Conservation (phyloP, 495 filamentous ascomycete genomes). For the Penicillium salamii region DNA sequence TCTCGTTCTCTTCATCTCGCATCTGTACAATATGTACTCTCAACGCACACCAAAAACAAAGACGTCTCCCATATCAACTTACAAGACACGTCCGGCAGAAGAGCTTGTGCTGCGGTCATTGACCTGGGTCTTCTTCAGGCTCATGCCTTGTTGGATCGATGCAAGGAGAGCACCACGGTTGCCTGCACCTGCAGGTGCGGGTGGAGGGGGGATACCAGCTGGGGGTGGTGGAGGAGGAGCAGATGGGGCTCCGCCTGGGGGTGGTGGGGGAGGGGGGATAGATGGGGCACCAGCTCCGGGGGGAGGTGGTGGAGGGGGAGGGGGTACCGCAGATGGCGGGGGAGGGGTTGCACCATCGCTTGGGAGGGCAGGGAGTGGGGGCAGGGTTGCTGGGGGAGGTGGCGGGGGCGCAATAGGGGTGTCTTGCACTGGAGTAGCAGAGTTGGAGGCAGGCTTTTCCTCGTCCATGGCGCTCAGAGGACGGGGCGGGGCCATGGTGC, state of each 20-base stretch:
- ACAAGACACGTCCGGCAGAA: constrained; percentile 70
- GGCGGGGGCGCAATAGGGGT: constrained; percentile 29
- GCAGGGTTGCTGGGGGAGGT: constrained; percentile 26
- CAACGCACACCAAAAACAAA: neutral
- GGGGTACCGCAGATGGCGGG: constrained; percentile 28
- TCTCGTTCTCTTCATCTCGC: constrained; percentile 1
- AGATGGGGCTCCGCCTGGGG: constrained; percentile 27
- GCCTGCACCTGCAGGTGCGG: constrained; percentile 39
- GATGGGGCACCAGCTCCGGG: constrained; percentile 22
- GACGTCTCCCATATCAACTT: neutral
- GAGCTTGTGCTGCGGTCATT: constrained; percentile 74
- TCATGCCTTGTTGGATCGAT: constrained; percentile 75
- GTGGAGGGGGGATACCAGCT: constrained; percentile 27
- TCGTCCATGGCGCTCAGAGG: constrained; percentile 76
- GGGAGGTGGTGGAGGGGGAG: constrained; percentile 37
- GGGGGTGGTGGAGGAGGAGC: constrained; percentile 40
- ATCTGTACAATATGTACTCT: constrained; percentile 23
- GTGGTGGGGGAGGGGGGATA: constrained; percentile 29
- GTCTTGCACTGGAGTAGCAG: constrained; percentile 38
- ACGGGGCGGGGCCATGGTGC: constrained; percentile 93
- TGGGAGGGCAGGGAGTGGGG: constrained; percentile 34
- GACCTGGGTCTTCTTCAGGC: constrained; percentile 78
- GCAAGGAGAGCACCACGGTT: constrained; percentile 65
- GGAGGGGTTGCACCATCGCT: constrained; percentile 31
- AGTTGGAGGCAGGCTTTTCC: constrained; percentile 53